Evolutionary conservation across 768 basidiomycete genomes (phyloP).

Genomic region (Leccinum olivaceopallidum): DNA sequence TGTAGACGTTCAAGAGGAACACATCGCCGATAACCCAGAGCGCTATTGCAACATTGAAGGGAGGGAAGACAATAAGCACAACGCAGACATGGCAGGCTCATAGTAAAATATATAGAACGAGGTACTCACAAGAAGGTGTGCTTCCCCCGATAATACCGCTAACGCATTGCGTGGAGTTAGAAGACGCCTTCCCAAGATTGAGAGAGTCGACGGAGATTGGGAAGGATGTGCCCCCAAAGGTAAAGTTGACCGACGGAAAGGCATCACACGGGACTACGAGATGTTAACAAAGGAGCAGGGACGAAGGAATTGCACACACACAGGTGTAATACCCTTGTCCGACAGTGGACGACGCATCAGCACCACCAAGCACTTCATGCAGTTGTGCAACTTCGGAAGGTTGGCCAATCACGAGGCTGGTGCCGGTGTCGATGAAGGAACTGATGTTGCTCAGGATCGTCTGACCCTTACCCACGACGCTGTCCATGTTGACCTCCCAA

Average conservation of each 20-base stretch:
- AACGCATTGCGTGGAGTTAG: neutral
- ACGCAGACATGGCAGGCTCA: constrained; percentile 1
- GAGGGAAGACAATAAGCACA: neutral
- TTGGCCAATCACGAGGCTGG: constrained; percentile 13
- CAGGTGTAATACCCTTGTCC: constrained; percentile 37
- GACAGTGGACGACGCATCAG: constrained; percentile 14
- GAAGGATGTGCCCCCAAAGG: neutral
- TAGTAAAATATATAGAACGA: neutral
- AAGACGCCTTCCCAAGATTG: neutral
- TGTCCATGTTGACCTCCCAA: constrained; percentile 22
- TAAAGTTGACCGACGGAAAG: neutral
- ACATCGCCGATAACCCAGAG: neutral
- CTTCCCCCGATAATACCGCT: neutral
- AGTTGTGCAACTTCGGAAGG: constrained; percentile 16
- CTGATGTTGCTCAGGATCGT: constrained; percentile 8
- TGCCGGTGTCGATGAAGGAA: constrained; percentile 26
- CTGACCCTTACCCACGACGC: neutral
- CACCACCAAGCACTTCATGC: constrained; percentile 27
- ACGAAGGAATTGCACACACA: neutral
- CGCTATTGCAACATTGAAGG: neutral
- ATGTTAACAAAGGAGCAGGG: neutral
- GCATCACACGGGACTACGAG: neutral
- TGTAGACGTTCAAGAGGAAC: neutral
- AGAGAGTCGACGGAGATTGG: neutral
- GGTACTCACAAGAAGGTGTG: neutral